Percentiles rank a stretch among this genome's conserved stretches.
Evolutionary conservation across 2,329 filamentous ascomycete species (phyloP).

Genomic region (Cucurbitaria berberidis): DNA sequence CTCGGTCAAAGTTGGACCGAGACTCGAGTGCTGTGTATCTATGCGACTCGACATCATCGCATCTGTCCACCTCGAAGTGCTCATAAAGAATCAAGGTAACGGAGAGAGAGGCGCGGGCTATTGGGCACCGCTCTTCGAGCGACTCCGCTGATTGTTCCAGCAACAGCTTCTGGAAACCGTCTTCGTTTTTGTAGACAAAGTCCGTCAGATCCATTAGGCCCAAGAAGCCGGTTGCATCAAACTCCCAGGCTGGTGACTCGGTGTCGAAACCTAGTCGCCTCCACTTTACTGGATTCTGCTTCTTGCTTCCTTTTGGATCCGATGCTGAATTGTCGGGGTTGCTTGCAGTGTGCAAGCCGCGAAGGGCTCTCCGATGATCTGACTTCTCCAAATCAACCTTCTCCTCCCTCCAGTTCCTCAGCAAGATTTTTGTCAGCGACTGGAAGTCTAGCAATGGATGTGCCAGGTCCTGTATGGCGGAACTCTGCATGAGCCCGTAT

Average conservation of each 20-base stretch:
- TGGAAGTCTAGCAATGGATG: slow-evolving; percentile 94
- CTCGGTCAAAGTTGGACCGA: slow-evolving; percentile 77
- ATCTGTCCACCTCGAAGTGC: slow-evolving; percentile 91
- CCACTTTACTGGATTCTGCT: slow-evolving; percentile 92
- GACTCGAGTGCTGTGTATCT: slow-evolving; percentile 77
- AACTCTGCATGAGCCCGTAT: slow-evolving; percentile 90
- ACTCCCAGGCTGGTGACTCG: slow-evolving; percentile 85
- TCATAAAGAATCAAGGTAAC: slow-evolving; percentile 90
- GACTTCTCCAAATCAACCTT: slow-evolving; percentile 82
- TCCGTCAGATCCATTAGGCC: slow-evolving; percentile 98
- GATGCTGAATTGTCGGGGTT: slow-evolving; percentile 65
- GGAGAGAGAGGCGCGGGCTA: slow-evolving; percentile 84
- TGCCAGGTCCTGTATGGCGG: slow-evolving; percentile 85
- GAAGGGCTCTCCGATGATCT: slow-evolving; percentile 86
- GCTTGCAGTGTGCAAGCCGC: slow-evolving; percentile 83
- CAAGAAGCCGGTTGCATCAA: slow-evolving; percentile 83
- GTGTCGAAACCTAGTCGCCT: slow-evolving; percentile 87
- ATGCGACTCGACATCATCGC: slow-evolving; percentile 78
- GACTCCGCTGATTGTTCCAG: slow-evolving; percentile 84
- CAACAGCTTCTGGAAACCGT: slow-evolving; percentile 88
- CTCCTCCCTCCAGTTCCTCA: slow-evolving; percentile 88
- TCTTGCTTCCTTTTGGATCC: slow-evolving; percentile 62
- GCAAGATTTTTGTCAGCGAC: slow-evolving; percentile 82
- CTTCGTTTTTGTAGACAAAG: slow-evolving; percentile 89
- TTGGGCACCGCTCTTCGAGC: slow-evolving; percentile 76